A percentile compares a stretch with the other conserved stretches of the same genome.
Conservation (phyloP, 2,329 filamentous ascomycete genomes). For the Onygenales sp. region DNA sequence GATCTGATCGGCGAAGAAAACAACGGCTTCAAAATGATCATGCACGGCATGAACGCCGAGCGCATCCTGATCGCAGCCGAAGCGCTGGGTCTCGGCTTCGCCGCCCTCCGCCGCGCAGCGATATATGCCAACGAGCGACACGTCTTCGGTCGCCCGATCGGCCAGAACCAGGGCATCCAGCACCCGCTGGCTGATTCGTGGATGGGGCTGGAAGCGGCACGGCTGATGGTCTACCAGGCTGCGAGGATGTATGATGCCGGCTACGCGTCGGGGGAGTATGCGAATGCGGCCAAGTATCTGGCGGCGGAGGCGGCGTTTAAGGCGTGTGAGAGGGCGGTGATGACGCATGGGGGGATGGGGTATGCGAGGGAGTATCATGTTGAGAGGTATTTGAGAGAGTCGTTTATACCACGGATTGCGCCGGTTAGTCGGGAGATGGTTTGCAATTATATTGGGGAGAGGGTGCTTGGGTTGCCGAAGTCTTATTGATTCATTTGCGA, state of each 20-base stretch:
- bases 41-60: constrained; percentile 32
- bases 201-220: constrained; percentile 53
- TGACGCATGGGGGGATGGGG: constrained; percentile 53
- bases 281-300: constrained; percentile 49
- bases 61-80: constrained; percentile 28
- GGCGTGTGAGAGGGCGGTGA: constrained; percentile 47
- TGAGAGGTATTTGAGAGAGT: constrained; percentile 50
- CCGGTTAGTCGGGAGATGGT: constrained; percentile 47
- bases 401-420: constrained; percentile 49
- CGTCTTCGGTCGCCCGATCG: constrained; percentile 49
- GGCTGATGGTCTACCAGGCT: constrained; percentile 52
- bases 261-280: constrained; percentile 44
- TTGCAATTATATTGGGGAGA: constrained; percentile 34
- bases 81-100: constrained; percentile 38
- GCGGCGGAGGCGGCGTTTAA: constrained; percentile 52
- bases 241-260: constrained; percentile 49
- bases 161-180: constrained; percentile 50
- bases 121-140: constrained; percentile 40
- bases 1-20: constrained; percentile 35
- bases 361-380: constrained; percentile 56
- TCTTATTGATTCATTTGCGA: constrained; percentile 25
- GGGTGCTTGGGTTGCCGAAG: constrained; percentile 30
- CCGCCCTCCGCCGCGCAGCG: constrained; percentile 32
- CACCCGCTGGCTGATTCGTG: constrained; percentile 50
- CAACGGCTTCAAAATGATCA: constrained; percentile 37